Evolutionary conservation across 805 yeast genomes (phyloP), one percentile per base, ranked within the genome.

Genomic region (Candida anglica): DNA sequence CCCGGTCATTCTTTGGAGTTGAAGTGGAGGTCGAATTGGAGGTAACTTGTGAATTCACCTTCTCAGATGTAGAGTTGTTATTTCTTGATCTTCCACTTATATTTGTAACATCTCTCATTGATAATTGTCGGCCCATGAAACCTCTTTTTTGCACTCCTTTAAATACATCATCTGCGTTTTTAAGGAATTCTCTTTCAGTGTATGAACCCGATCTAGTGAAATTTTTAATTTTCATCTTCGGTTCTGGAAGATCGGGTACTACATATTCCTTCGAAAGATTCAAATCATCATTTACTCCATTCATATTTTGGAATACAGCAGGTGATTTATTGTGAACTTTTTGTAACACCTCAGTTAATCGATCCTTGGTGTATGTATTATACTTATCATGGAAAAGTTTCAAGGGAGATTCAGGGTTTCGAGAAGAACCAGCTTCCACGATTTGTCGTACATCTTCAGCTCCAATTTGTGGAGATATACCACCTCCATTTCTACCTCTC

Each of bases 361-460:
- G 53, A 27, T 47, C 63, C 33, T 62, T 61, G 8, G 73, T 66
- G 35, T 52, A 66, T 0, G 73, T 66, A 41, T 66, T 63, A 40
- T 66, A 66, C 21, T 63, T 53, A 30, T 51, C 55, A 6, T 59
- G 56, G 38, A 61, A 66, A 11, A 66, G 46, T 38, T 66, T 66
- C 28, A 66, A 50, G 1, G 73, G 73, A n/a, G 69, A 63, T 11
- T 56, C 67, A 2, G 61, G 60, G 15, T 52, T 50, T n/a, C 45
- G 16, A 6, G 32, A 9, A n/a, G 26, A 3, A 19, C 19, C 13
- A n/a, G 21, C 19, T 16, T 30, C 26, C 16, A 17, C 19, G 6
- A 30, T 32, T 19, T 32, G 34, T 15, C 14, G 28, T 10, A 26
- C 19, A 10, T 26, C 15, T 10, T 26, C 15, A n/a, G 10, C n/a